Percentiles rank a stretch among this genome's conserved stretches.
These are phyloP conservation scores for Rhynchosporium graminicola DNA, from an alignment of 2,329 filamentous ascomycete species.

Conservation along the genomic window DNA sequence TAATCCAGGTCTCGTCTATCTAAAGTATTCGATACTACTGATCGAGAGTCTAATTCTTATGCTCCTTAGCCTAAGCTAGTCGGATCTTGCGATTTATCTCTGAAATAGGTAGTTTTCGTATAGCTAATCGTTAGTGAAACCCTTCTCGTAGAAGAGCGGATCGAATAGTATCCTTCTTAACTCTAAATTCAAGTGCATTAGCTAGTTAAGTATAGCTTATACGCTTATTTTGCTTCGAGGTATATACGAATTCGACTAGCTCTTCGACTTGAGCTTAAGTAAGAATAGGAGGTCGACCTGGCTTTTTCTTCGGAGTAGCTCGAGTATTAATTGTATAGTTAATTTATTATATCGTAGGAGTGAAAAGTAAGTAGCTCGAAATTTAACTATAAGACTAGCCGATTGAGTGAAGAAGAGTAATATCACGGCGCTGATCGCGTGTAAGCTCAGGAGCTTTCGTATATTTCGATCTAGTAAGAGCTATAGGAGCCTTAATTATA, in stretches of 20 bases:
- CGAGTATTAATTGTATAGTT: neutral
- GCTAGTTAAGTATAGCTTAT: slow-evolving; percentile 20
- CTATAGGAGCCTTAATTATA: too few relatives aligned
- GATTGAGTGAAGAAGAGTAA: too few relatives aligned
- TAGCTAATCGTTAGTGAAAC: slow-evolving; percentile 19
- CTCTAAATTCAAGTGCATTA: slow-evolving; percentile 18
- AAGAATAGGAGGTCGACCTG: slow-evolving; percentile 22
- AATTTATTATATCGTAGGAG: neutral
- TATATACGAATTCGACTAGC: slow-evolving; percentile 24
- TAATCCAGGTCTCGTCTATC: slow-evolving; percentile 27
- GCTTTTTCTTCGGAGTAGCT: slow-evolving; percentile 14
- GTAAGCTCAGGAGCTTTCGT: too few relatives aligned
- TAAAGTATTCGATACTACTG: slow-evolving; percentile 22
- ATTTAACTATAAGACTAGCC: slow-evolving; percentile 16
- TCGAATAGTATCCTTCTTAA: slow-evolving; percentile 25
- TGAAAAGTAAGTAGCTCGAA: neutral
- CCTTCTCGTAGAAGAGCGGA: slow-evolving; percentile 22
- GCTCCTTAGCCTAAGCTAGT: slow-evolving; percentile 6
- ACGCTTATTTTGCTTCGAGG: slow-evolving; percentile 18
- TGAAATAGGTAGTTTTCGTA: slow-evolving; percentile 23
- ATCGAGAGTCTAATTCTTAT: slow-evolving; percentile 17
- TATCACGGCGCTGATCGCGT: too few relatives aligned
- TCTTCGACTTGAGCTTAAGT: slow-evolving; percentile 26
- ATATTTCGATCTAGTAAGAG: too few relatives aligned
- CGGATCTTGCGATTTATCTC: slow-evolving; percentile 17